Percentiles rank a stretch among this genome's conserved stretches.
Evolutionary conservation across 257 asterid genomes (phyloP).

Genomic region (Cordia subcordata): DNA sequence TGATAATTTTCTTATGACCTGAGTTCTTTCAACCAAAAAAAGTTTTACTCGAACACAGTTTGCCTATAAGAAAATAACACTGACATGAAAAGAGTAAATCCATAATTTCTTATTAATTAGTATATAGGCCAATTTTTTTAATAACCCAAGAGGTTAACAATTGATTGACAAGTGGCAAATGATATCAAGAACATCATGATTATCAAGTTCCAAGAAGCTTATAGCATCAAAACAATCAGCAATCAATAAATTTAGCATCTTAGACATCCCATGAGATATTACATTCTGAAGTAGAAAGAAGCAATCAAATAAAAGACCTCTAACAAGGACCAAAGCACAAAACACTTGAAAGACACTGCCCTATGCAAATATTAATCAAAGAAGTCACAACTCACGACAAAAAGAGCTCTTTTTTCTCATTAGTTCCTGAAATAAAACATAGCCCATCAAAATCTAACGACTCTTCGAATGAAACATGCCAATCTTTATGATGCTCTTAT

Average conservation of each 20-base stretch:
- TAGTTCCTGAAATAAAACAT: slow-evolving; percentile 1
- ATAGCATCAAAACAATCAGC: no score
- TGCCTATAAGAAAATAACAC: background rate
- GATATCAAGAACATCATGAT: no score
- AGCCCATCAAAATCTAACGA: background rate
- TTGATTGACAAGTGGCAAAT: background rate
- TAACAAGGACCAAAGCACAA: no score
- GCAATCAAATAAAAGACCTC: no score
- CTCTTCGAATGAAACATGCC: background rate
- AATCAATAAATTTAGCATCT: no score
- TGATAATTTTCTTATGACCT: background rate
- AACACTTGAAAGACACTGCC: no score
- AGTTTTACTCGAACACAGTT: background rate
- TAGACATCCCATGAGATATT: no score
- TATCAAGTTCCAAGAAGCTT: no score
- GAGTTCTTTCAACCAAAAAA: background rate
- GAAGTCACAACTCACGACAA: background rate
- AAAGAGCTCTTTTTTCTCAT: background rate
- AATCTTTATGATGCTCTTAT: background rate
- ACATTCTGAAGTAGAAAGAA: no score
- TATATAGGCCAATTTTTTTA: background rate
- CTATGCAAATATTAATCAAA: background rate
- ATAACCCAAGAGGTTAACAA: no score
- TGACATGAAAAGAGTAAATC: background rate
- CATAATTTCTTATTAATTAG: background rate